These are phyloP conservation scores for Psilocybe cyanescens DNA, from an alignment of 768 basidiomycete genomes.

Conservation along the genomic window DNA sequence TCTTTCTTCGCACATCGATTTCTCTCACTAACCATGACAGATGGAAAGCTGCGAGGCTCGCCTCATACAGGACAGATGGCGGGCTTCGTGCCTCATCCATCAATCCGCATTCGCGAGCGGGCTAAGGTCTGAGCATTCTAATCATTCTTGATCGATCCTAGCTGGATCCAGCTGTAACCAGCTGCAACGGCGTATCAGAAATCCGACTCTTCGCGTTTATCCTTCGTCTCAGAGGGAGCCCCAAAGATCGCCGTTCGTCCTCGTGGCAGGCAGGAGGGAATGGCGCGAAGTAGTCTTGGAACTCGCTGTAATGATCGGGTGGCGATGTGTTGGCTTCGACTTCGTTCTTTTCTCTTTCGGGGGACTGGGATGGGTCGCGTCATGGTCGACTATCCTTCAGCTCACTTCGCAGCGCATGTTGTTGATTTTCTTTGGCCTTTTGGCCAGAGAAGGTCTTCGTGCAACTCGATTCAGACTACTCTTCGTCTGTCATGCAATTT, in stretches of 20 bases:
- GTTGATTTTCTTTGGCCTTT: slow-evolving; percentile 11
- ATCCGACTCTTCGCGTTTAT: slow-evolving; percentile 38
- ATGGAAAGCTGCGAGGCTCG: slow-evolving; percentile 74
- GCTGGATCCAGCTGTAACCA: slow-evolving; percentile 61
- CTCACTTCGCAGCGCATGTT: slow-evolving; percentile 66
- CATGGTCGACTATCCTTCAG: slow-evolving; percentile 50
- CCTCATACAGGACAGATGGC: slow-evolving; percentile 47
- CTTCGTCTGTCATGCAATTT: slow-evolving; percentile 55
- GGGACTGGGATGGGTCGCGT: slow-evolving; percentile 16
- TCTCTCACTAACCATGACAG: slow-evolving; percentile 28
- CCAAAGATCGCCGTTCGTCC: slow-evolving; percentile 43
- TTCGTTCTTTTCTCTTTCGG: slow-evolving; percentile 7
- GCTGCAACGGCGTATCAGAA: slow-evolving; percentile 72
- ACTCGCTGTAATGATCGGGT: slow-evolving; percentile 62
- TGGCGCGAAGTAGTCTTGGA: slow-evolving; percentile 47
- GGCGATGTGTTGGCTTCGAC: slow-evolving; percentile 13
- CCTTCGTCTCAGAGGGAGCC: slow-evolving; percentile 27
- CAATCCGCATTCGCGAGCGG: slow-evolving; percentile 60
- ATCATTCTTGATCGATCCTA: slow-evolving; percentile 66
- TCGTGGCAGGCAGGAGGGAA: slow-evolving; percentile 34
- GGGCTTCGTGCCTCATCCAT: slow-evolving; percentile 18
- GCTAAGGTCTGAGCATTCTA: slow-evolving; percentile 82
- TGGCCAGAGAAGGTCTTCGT: slow-evolving; percentile 13
- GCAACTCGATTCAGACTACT: slow-evolving; percentile 74
- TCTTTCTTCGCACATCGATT: not conserved